Conservation (phyloP, 2,329 filamentous ascomycete genomes). For the Dichotomopilus funicola region DNA sequence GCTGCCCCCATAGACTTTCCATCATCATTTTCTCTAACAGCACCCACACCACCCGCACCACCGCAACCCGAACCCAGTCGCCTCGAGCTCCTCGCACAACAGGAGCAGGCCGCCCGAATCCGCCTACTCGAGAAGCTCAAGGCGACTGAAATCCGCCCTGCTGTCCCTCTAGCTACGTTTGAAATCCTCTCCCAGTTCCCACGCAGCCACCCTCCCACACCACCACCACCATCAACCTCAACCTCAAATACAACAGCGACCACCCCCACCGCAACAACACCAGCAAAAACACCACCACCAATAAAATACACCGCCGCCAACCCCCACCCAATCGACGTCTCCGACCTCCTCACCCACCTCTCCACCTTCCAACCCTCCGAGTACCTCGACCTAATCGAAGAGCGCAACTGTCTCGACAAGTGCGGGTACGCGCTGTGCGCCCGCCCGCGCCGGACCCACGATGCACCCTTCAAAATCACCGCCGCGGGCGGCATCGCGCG, state of each 20-base stretch:
- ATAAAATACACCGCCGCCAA: slow-evolving; percentile 53
- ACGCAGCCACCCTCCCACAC: slow-evolving; percentile 22
- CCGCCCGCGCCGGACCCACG: slow-evolving; percentile 40
- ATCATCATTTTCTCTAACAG: slow-evolving; percentile 21
- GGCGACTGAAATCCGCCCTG: slow-evolving; percentile 65
- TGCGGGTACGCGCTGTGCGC: slow-evolving; percentile 81
- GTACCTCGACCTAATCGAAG: slow-evolving; percentile 81
- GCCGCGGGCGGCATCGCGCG: slow-evolving; percentile 57
- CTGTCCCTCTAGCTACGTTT: slow-evolving; percentile 53
- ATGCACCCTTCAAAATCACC: slow-evolving; percentile 60
- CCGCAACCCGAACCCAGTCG: slow-evolving; percentile 24
- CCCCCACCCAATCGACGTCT: not conserved
- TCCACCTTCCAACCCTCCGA: slow-evolving; percentile 76
- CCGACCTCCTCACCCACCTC: slow-evolving; percentile 53
- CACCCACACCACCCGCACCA: slow-evolving; percentile 16
- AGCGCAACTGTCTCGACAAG: slow-evolving; percentile 74
- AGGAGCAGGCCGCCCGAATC: slow-evolving; percentile 15
- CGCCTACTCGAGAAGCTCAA: slow-evolving; percentile 56
- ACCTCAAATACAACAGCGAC: no score
- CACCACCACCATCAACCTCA: no score
- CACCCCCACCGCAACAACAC: no score
- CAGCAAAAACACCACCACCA: no score
- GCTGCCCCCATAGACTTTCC: no score
- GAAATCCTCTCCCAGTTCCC: slow-evolving; percentile 63
- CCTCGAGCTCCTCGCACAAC: slow-evolving; percentile 33